A percentile compares a stretch with the other conserved stretches of the same genome.
Evolutionary conservation across 306 rosid species (phyloP).

Genomic region (Rubus parviflorus): DNA sequence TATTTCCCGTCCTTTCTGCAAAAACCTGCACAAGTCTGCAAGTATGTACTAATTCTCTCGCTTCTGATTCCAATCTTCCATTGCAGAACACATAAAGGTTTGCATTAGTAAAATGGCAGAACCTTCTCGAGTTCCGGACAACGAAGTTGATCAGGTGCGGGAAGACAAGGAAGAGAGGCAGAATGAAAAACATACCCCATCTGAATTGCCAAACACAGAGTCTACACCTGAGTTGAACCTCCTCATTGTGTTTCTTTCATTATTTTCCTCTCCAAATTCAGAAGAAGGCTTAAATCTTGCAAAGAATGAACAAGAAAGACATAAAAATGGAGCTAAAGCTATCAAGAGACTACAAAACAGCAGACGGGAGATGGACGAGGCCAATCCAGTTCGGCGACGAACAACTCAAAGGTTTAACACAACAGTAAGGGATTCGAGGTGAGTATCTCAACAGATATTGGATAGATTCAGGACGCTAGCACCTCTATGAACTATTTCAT

Average conservation of each 20-base stretch:
- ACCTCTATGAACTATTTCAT: background rate
- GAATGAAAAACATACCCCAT: background rate
- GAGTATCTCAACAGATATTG: background rate
- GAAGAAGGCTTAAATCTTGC: constrained; percentile 26
- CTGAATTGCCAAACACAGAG: constrained; percentile 21
- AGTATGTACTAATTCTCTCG: background rate
- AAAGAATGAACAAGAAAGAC: background rate
- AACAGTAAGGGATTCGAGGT: constrained; percentile 47
- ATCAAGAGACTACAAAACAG: constrained; percentile 14
- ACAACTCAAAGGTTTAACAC: constrained; percentile 22
- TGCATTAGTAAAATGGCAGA: constrained; percentile 25
- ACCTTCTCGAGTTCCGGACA: constrained; percentile 16
- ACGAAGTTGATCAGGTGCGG: constrained; percentile 12
- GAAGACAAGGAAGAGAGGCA: constrained; percentile 26
- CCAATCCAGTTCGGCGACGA: constrained; percentile 24
- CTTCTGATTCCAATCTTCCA: background rate
- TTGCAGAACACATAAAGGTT: background rate
- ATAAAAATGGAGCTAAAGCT: constrained; percentile 21
- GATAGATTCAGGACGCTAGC: too few species aligned
- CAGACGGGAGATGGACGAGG: constrained; percentile 29
- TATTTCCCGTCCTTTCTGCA: background rate
- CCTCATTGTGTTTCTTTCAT: constrained; percentile 47
- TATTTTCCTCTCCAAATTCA: constrained; percentile 25
- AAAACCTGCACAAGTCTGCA: background rate
- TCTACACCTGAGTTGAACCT: constrained; percentile 44